Conservation (phyloP, 257 asterid species). For the Gentiana straminea region DNA sequence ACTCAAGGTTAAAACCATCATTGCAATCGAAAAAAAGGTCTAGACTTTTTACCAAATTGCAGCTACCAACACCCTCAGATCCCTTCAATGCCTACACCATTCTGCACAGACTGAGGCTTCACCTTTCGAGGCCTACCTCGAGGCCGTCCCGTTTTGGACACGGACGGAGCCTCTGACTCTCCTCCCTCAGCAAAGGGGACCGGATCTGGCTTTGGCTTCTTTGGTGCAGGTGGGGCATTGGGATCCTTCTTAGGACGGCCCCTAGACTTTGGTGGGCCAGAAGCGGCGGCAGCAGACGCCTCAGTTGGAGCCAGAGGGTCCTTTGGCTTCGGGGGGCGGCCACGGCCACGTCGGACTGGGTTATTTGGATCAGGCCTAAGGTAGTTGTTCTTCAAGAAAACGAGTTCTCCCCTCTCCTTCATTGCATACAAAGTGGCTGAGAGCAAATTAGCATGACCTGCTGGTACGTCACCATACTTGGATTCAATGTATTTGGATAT, state of each 20-base stretch:
- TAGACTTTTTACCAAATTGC: constrained; percentile 1
- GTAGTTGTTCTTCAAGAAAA: constrained; percentile 63
- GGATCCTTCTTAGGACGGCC: constrained; percentile 86
- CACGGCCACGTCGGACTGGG: constrained; percentile 65
- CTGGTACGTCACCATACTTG: constrained; percentile 57
- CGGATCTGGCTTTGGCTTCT: constrained; percentile 47
- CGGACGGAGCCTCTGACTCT: constrained; percentile 12
- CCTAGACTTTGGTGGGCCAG: constrained; percentile 39
- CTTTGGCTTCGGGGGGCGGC: constrained; percentile 74
- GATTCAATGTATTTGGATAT: constrained; percentile 61
- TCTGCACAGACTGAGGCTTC: constrained; percentile 36
- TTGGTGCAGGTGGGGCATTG: constrained; percentile 52
- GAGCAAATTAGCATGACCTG: constrained; percentile 51
- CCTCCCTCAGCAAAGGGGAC: constrained; percentile 13
- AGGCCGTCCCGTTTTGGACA: constrained; percentile 45
- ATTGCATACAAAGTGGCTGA: constrained; percentile 35
- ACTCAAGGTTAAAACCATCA: constrained; percentile 14
- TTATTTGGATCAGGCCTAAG: constrained; percentile 49
- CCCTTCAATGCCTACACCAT: constrained; percentile 12
- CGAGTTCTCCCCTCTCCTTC: constrained; percentile 60
- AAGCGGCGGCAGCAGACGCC: constrained; percentile 12
- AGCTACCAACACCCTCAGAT: constrained; percentile 4
- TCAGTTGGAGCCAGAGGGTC: constrained; percentile 30
- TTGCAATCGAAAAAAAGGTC: not conserved
- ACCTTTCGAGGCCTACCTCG: constrained; percentile 84